Evolutionary conservation across 495 filamentous ascomycete species (phyloP).

Genomic region (Daldinia decipiens): DNA sequence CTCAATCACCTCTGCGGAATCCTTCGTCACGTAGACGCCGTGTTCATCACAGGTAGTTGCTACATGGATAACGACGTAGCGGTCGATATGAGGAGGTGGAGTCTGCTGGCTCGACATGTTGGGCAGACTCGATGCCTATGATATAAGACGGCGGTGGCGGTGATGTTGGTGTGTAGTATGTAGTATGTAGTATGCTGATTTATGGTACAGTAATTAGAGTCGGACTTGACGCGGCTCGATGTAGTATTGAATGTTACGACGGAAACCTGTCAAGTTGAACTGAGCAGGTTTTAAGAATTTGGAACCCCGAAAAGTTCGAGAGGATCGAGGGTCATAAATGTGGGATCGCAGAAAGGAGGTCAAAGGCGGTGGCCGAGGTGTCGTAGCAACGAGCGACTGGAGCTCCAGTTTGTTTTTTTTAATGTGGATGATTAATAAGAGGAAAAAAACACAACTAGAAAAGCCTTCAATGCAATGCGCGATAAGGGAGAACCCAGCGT

Average conservation of each 20-base stretch:
- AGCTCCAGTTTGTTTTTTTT: slow-evolving; percentile 32
- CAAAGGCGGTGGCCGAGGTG: slow-evolving; percentile 33
- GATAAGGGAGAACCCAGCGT: slow-evolving; percentile 19
- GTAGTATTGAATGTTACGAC: slow-evolving; percentile 28
- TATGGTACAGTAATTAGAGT: slow-evolving; percentile 36
- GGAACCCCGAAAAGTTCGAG: slow-evolving; percentile 13
- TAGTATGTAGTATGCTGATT: background rate
- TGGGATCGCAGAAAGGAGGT: slow-evolving; percentile 27
- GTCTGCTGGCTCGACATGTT: slow-evolving; percentile 60
- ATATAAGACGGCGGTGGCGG: slow-evolving; percentile 8
- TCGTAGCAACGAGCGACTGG: slow-evolving; percentile 44
- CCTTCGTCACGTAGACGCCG: slow-evolving; percentile 98
- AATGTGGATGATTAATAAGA: slow-evolving; percentile 37
- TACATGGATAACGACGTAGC: slow-evolving; percentile 97
- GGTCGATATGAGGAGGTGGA: slow-evolving; percentile 75
- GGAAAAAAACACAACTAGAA: slow-evolving; percentile 15
- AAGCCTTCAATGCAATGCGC: slow-evolving; percentile 13
- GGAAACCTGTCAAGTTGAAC: slow-evolving; percentile 10
- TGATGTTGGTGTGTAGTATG: slow-evolving; percentile 3
- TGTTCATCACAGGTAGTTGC: slow-evolving; percentile 99
- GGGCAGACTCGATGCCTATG: slow-evolving; percentile 17
- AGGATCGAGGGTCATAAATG: slow-evolving; percentile 27
- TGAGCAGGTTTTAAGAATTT: background rate
- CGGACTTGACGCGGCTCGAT: slow-evolving; percentile 21
- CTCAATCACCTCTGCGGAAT: slow-evolving; percentile 99